phyloP scores from a whole-genome alignment of 352 stramenopile species.

The Pseudoperonospora humuli region DNA sequence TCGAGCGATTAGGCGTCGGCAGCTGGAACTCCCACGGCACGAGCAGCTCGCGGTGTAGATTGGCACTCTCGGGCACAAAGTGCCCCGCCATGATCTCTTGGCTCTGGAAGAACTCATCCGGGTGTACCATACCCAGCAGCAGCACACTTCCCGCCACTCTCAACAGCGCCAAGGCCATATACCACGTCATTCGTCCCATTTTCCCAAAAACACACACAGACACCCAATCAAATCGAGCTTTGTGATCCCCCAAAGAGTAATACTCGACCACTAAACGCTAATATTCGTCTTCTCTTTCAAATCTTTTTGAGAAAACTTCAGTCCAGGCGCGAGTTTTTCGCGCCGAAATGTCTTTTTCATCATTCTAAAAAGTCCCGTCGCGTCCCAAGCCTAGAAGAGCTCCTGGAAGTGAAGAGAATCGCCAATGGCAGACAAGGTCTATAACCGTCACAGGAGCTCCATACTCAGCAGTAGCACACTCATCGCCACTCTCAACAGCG shows the following conservation, averaged over 20 bases:
- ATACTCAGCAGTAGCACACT: conserved; percentile 36
- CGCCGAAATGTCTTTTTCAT: conserved; percentile 6
- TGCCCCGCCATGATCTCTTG: conserved; percentile 74
- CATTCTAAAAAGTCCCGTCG: background rate
- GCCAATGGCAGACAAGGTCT: conserved; percentile 13
- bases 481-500: conserved; percentile 29
- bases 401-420: too few species aligned
- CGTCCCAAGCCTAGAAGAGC: background rate
- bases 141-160: conserved; percentile 26
- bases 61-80: conserved; percentile 19
- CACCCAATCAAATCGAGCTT: too few species aligned
- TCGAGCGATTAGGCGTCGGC: conserved; percentile 55
- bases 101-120: conserved; percentile 85
- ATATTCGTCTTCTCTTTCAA: too few species aligned
- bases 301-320: too few species aligned
- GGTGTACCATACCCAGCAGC: conserved; percentile 59
- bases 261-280: too few species aligned
- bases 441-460: conserved; percentile 59
- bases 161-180: conserved; percentile 32
- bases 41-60: conserved; percentile 31
- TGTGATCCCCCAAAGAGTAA: too few species aligned
- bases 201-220: too few species aligned
- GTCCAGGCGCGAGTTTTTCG: conserved; percentile 8
- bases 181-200: conserved; percentile 12
- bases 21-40: conserved; percentile 73